Conservation (phyloP, 192 early-diverging fungal species). For the Jimgerdemannia flammicorona region DNA sequence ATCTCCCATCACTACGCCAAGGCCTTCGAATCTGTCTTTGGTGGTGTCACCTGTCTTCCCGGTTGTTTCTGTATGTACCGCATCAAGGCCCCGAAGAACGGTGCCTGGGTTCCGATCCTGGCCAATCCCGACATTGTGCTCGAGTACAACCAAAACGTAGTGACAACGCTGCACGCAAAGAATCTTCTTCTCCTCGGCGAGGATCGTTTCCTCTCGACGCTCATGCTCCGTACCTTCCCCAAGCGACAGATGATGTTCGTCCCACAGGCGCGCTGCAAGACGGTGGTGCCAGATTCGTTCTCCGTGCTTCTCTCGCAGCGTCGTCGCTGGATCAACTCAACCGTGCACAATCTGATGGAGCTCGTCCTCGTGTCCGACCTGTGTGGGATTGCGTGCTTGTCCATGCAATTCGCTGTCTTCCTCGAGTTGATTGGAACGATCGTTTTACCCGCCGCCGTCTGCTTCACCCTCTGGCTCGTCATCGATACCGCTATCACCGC, state of each 20-base stretch:
- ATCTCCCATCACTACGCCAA: slow-evolving; percentile 95
- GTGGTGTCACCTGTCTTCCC: slow-evolving; percentile 95
- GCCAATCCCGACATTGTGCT: slow-evolving; percentile 85
- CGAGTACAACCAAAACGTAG: slow-evolving; percentile 75
- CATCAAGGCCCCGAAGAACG: slow-evolving; percentile 80
- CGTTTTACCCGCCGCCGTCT: slow-evolving; percentile 62
- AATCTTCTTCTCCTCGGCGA: slow-evolving; percentile 83
- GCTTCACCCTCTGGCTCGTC: slow-evolving; percentile 51
- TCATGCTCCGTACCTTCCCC: slow-evolving; percentile 86
- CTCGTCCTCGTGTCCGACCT: slow-evolving; percentile 84
- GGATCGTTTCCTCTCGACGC: slow-evolving; percentile 82
- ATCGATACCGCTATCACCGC: slow-evolving; percentile 34
- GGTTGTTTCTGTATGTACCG: slow-evolving; percentile 99
- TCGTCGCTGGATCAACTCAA: slow-evolving; percentile 95
- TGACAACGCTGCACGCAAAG: slow-evolving; percentile 80
- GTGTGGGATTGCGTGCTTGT: slow-evolving; percentile 86
- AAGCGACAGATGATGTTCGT: slow-evolving; percentile 86
- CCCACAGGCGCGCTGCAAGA: slow-evolving; percentile 80
- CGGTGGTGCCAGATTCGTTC: slow-evolving; percentile 80
- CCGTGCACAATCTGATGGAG: slow-evolving; percentile 87
- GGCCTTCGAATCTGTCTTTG: slow-evolving; percentile 94
- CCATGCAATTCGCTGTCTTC: slow-evolving; percentile 81
- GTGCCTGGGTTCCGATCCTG: slow-evolving; percentile 76
- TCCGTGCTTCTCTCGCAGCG: slow-evolving; percentile 84
- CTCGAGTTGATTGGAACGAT: slow-evolving; percentile 72